These are phyloP conservation scores for Zizania latifolia DNA, from an alignment of 176 grass and related monocot genomes.

Conservation along the genomic window DNA sequence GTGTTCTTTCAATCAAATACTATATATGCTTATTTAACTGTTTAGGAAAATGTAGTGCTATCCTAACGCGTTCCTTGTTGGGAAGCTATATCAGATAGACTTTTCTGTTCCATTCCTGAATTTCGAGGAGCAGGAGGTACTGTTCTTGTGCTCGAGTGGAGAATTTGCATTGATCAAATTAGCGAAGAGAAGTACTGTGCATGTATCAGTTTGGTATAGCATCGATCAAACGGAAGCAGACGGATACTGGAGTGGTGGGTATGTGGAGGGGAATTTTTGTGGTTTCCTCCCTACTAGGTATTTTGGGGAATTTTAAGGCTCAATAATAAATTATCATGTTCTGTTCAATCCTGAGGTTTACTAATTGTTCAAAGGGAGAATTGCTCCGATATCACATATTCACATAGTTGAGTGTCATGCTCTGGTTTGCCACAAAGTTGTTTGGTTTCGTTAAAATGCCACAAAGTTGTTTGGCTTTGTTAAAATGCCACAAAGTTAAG, in stretches of 20 bases:
- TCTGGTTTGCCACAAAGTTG: no score
- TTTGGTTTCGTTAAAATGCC: no score
- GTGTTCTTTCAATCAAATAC: no score
- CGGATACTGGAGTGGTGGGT: background rate
- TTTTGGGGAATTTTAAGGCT: slow-evolving; percentile 1
- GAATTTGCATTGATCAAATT: background rate
- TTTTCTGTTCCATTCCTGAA: no score
- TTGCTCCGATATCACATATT: no score
- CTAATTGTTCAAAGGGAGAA: background rate
- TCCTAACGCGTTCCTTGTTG: background rate
- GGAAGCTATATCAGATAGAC: background rate
- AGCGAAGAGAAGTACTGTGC: background rate
- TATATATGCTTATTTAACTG: background rate
- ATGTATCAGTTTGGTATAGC: background rate
- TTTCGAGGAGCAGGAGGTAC: background rate
- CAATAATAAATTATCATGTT: background rate
- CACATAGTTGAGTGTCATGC: no score
- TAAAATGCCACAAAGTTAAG: no score
- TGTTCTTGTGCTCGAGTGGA: background rate
- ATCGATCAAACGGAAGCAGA: background rate
- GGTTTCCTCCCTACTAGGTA: background rate
- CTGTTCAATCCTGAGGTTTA: background rate
- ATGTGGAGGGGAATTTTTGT: no score
- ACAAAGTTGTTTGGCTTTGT: no score
- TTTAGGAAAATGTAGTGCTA: background rate